phyloP scores from a whole-genome alignment of 768 basidiomycete genomes.

The Xerocomus potaroensis region DNA sequence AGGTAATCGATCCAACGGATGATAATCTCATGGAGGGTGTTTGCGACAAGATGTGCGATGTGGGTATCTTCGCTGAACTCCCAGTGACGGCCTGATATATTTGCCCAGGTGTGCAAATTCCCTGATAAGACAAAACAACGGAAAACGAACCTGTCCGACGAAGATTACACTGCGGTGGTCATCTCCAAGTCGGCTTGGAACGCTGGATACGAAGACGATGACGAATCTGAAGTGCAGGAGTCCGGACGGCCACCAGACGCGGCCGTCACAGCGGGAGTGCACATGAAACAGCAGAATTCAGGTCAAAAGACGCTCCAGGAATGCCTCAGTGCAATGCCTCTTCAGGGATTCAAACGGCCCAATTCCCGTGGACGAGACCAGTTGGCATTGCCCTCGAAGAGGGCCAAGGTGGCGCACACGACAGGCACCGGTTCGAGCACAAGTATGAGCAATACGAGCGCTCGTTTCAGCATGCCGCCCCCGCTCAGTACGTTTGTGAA shows the following conservation, averaged over 20 bases:
- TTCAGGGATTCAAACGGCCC: slow-evolving; percentile 26
- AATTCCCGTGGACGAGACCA: slow-evolving; percentile 9
- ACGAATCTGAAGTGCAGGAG: slow-evolving; percentile 7
- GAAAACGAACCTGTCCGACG: slow-evolving; percentile 46
- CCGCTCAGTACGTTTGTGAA: slow-evolving; percentile 17
- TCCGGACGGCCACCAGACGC: background rate
- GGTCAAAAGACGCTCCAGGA: slow-evolving; percentile 23
- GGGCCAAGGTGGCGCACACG: slow-evolving; percentile 11
- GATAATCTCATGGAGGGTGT: slow-evolving; percentile 42
- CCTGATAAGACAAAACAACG: slow-evolving; percentile 58
- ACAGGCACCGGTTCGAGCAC: background rate
- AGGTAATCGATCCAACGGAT: slow-evolving; percentile 51
- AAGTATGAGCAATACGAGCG: background rate
- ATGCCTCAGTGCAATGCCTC: slow-evolving; percentile 12
- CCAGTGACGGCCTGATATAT: background rate
- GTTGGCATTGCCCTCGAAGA: slow-evolving; percentile 19
- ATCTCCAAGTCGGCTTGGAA: slow-evolving; percentile 19
- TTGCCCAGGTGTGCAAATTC: slow-evolving; percentile 69
- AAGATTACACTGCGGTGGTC: slow-evolving; percentile 29
- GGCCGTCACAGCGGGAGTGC: background rate
- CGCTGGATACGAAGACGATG: slow-evolving; percentile 28
- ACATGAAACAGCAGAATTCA: background rate
- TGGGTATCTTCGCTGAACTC: slow-evolving; percentile 32
- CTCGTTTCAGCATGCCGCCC: slow-evolving; percentile 13
- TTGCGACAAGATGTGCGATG: slow-evolving; percentile 81